A percentile compares a stretch with the other conserved stretches of the same genome.
phyloP scores from a whole-genome alignment of 2,329 filamentous ascomycete genomes.

The Exophiala sp. region DNA sequence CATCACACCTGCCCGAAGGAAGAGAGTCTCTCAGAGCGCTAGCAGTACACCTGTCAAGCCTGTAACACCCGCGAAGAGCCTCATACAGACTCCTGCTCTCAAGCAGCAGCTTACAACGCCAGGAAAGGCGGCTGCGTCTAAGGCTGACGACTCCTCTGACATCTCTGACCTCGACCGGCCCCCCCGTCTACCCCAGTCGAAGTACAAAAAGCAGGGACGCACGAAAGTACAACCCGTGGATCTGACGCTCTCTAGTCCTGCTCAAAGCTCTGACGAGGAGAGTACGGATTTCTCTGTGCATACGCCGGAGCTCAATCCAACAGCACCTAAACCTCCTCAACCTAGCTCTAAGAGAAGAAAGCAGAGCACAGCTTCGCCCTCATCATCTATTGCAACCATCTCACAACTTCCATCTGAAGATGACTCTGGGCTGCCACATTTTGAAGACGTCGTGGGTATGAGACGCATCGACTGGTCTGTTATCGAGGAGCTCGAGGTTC shows the following conservation, averaged over 20 bases:
- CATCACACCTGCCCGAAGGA: constrained; percentile 11
- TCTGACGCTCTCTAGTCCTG: constrained; percentile 30
- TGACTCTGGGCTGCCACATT: constrained; percentile 9
- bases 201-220: constrained; percentile 7
- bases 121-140: neutral
- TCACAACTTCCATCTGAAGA: constrained; percentile 1
- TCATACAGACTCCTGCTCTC: neutral
- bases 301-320: constrained; percentile 37
- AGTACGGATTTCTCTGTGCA: constrained; percentile 31
- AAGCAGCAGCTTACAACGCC: neutral
- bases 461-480: constrained; percentile 34
- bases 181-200: constrained; percentile 14
- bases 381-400: neutral
- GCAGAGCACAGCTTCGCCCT: neutral
- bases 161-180: constrained; percentile 13
- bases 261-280: neutral
- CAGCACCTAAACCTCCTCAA: constrained; percentile 8
- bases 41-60: neutral
- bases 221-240: constrained; percentile 29
- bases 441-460: constrained; percentile 32
- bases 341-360: neutral
- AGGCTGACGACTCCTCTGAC: constrained; percentile 10
- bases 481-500: constrained; percentile 33
- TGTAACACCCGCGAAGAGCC: neutral
- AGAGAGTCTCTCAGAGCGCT: neutral